These are phyloP conservation scores for Juncus inflexus DNA, from an alignment of 176 grass and related monocot species.

Conservation along the genomic window DNA sequence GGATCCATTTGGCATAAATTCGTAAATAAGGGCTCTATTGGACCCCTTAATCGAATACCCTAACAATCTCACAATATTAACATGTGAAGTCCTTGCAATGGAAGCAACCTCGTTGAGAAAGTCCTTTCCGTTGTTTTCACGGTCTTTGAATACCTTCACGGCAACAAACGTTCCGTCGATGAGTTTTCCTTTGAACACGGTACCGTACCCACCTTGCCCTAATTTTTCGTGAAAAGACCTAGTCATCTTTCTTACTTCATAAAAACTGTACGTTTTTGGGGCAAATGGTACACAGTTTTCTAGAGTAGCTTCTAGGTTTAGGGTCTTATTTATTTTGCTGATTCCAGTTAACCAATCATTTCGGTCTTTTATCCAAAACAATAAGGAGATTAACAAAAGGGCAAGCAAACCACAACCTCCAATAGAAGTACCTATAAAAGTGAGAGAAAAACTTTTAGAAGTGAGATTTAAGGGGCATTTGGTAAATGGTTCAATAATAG, in stretches of 20 bases:
- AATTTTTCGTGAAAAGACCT: slow-evolving; percentile 40
- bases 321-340: no score
- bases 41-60: slow-evolving; percentile 40
- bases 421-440: no score
- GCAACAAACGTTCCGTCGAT: slow-evolving; percentile 27
- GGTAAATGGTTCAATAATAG: no score
- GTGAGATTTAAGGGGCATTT: no score
- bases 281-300: slow-evolving; percentile 9
- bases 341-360: no score
- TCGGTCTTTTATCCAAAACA: no score
- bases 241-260: slow-evolving; percentile 41
- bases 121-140: slow-evolving; percentile 23
- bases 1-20: slow-evolving; percentile 47
- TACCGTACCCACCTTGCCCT: slow-evolving; percentile 43
- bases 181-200: slow-evolving; percentile 44
- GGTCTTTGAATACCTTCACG: slow-evolving; percentile 45
- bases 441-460: no score
- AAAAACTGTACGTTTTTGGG: slow-evolving; percentile 39
- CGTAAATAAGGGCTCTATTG: slow-evolving; percentile 38
- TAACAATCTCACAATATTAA: slow-evolving; percentile 46
- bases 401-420: no score
- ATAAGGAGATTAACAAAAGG: no score
- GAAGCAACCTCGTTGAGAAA: slow-evolving; percentile 49
- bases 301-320: slow-evolving; percentile 20
- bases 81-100: slow-evolving; percentile 47